A percentile compares a stretch with the other conserved stretches of the same genome.
Evolutionary conservation across 2,329 filamentous ascomycete genomes (phyloP).

Genomic region (Fusarium tanahbumbuense): DNA sequence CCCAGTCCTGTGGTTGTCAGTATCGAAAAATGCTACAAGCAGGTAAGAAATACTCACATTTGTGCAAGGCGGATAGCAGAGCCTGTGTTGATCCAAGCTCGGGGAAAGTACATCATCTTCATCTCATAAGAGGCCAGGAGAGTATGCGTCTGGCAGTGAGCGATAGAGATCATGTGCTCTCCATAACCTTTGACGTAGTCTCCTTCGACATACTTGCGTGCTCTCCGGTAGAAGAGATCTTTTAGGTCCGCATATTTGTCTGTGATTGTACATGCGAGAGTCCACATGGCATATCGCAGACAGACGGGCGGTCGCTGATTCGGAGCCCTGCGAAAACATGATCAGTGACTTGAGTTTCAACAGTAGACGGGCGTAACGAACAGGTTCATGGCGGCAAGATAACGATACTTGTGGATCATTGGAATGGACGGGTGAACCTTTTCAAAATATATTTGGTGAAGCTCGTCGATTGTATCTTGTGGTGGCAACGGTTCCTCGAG

Average conservation of each 20-base stretch:
- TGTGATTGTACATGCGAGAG: constrained; percentile 84
- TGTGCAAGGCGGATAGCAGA: constrained; percentile 82
- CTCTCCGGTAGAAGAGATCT: constrained; percentile 88
- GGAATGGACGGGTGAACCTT: constrained; percentile 88
- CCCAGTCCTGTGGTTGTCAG: constrained; percentile 77
- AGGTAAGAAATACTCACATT: constrained; percentile 68
- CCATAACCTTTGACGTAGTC: constrained; percentile 95
- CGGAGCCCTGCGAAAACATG: constrained; percentile 66
- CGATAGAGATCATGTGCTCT: constrained; percentile 86
- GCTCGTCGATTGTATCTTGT: constrained; percentile 78
- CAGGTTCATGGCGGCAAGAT: constrained; percentile 88
- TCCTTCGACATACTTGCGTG: constrained; percentile 88
- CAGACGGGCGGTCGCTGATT: constrained; percentile 87
- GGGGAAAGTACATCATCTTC: constrained; percentile 96
- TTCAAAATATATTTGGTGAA: constrained; percentile 91
- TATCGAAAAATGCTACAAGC: not conserved
- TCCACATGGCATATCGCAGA: constrained; percentile 95
- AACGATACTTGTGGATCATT: constrained; percentile 90
- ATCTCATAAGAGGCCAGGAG: constrained; percentile 89
- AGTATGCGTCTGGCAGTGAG: constrained; percentile 86
- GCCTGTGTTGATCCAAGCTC: constrained; percentile 94
- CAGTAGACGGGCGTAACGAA: constrained; percentile 52
- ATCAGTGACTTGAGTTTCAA: constrained; percentile 21
- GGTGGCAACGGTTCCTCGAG: constrained; percentile 69
- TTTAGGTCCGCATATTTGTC: constrained; percentile 85